Conservation (phyloP, 129 eudicot species). For the Chrysanthemum lavandulifolium region DNA sequence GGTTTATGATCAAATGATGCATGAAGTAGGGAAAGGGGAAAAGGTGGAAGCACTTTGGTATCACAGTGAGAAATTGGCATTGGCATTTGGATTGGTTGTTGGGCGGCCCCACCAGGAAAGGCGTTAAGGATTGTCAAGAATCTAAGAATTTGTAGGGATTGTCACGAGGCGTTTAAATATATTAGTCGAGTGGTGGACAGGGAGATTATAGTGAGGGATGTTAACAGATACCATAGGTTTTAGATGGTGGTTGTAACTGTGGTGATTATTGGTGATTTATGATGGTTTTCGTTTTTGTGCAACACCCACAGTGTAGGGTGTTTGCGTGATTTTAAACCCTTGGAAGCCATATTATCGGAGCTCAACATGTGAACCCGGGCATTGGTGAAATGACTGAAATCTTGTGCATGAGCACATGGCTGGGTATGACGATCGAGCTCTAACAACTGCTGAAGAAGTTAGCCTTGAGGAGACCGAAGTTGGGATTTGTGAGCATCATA, state of each 20-base stretch:
- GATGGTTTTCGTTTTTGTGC: neutral
- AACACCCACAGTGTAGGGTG: too few relatives aligned
- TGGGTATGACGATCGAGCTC: too few relatives aligned
- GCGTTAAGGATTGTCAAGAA: slow-evolving; percentile 81
- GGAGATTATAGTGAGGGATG: slow-evolving; percentile 84
- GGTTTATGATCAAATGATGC: slow-evolving; percentile 53
- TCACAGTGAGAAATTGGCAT: slow-evolving; percentile 85
- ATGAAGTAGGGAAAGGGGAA: slow-evolving; percentile 58
- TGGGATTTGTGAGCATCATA: too few relatives aligned
- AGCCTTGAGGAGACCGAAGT: too few relatives aligned
- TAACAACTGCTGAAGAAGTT: too few relatives aligned
- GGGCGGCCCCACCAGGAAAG: slow-evolving; percentile 73
- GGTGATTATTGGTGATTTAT: slow-evolving; percentile 68
- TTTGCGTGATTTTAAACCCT: too few relatives aligned
- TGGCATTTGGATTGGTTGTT: slow-evolving; percentile 68
- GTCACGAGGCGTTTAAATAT: slow-evolving; percentile 83
- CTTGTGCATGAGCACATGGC: too few relatives aligned
- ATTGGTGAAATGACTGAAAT: too few relatives aligned
- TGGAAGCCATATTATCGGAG: too few relatives aligned
- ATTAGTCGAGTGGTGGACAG: slow-evolving; percentile 56
- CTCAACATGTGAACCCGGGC: too few relatives aligned
- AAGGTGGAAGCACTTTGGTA: slow-evolving; percentile 59
- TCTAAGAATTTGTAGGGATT: slow-evolving; percentile 81
- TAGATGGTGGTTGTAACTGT: slow-evolving; percentile 70
- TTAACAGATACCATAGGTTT: slow-evolving; percentile 75